Base-by-base conservation (phyloP, 805 yeast species). In the Diddensiella transvaalensis region DNA sequence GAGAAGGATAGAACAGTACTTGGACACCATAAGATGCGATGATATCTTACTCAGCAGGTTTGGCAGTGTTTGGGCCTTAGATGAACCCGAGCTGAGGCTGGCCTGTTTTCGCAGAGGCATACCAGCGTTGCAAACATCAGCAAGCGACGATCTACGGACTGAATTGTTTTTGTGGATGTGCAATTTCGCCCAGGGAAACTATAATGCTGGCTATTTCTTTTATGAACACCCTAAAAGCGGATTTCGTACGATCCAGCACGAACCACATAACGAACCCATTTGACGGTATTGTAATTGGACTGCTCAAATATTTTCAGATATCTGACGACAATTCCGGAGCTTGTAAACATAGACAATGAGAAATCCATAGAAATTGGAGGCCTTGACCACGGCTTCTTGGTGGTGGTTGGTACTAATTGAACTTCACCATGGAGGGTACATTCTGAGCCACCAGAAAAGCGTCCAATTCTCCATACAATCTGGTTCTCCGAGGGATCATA, bases 231-330 rank as follows among this genome's bases (percentile, higher is more conserved):
- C 66, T 63, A 84, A 53, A 81, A 81, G 47, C 97, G 72, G 6
- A 87, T 74, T 53, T 90, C 96, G 58, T 87, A 89, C 4, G 85
- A 77, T 0, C 96, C 96, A 0, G 91, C 81, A 51, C 75, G 78
- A 0, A 91, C 75, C 13, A 77, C 63, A 63, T 91, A 91, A 57
- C 86, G 79, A 29, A 90, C 95, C 95, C 95, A 88, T 63, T 90
- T 91, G 19, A 86, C 80, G 0, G 95, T 81, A 22, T 76, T 70
- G 67, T 87, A 87, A 47, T 78, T 78, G 58, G 67, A 59, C 64
- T 75, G 68, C 69, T 90, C 75, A 51, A 62, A 70, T 3, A 91
- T 83, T 60, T 79, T 80, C 56, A 90, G 71, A 62, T 78, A 85
- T 52, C 84, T 76, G 33, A 90, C 91, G 15, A 78, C 76, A 40